phyloP scores from a whole-genome alignment of 805 yeast species.

The Candida glaebosa region DNA sequence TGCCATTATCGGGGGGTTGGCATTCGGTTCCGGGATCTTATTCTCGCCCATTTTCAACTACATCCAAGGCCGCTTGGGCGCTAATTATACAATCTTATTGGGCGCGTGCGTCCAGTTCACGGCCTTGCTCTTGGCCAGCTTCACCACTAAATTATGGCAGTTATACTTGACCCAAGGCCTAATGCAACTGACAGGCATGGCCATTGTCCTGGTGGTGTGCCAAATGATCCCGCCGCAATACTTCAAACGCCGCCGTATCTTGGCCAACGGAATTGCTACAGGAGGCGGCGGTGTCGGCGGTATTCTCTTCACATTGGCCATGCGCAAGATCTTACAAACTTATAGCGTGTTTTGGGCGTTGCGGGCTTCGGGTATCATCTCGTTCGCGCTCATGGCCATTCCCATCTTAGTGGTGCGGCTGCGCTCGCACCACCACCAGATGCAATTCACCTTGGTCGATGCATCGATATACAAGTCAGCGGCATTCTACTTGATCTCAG shows the following conservation, averaged over 20 bases:
- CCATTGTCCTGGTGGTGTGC: slow-evolving; percentile 53
- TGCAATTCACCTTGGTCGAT: slow-evolving; percentile 36
- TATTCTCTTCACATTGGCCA: slow-evolving; percentile 43
- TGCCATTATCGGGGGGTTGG: slow-evolving; percentile 62
- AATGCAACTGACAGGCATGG: slow-evolving; percentile 52
- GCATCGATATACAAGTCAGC: slow-evolving; percentile 29
- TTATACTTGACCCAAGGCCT: slow-evolving; percentile 62
- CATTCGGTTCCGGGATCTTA: slow-evolving; percentile 53
- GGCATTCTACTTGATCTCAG: slow-evolving; percentile 39
- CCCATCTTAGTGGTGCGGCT: slow-evolving; percentile 15
- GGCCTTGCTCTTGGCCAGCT: slow-evolving; percentile 56
- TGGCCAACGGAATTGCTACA: slow-evolving; percentile 44
- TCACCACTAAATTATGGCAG: slow-evolving; percentile 53
- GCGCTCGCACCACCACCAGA: slow-evolving; percentile 16
- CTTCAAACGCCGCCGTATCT: slow-evolving; percentile 46
- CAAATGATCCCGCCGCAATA: slow-evolving; percentile 47
- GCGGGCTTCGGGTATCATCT: slow-evolving; percentile 39
- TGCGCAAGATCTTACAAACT: slow-evolving; percentile 41
- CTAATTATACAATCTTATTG: slow-evolving; percentile 35
- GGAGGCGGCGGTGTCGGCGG: slow-evolving; percentile 55
- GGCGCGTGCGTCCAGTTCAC: slow-evolving; percentile 50
- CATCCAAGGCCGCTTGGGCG: slow-evolving; percentile 42
- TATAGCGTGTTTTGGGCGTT: slow-evolving; percentile 35
- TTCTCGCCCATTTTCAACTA: slow-evolving; percentile 51
- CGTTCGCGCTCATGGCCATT: slow-evolving; percentile 21